phyloP scores from a whole-genome alignment of 805 yeast species.

The Candida alai region DNA sequence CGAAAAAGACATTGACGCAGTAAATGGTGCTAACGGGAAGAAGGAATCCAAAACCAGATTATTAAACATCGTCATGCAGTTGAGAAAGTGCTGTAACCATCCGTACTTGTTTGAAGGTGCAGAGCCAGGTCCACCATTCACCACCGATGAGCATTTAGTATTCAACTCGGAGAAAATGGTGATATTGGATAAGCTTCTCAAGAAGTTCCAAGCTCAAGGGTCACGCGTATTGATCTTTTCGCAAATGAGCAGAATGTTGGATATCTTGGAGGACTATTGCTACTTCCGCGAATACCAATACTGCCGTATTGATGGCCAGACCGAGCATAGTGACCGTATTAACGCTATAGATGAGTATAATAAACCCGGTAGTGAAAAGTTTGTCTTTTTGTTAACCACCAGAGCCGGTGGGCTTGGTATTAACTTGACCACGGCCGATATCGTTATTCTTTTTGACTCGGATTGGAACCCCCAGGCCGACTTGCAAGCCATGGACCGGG shows the following conservation, averaged over 20 bases:
- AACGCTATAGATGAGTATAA: slow-evolving; percentile 76
- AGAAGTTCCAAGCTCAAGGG: slow-evolving; percentile 61
- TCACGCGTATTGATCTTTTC: slow-evolving; percentile 76
- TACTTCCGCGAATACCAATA: slow-evolving; percentile 64
- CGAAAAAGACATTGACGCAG: slow-evolving; percentile 81
- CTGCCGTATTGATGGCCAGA: slow-evolving; percentile 80
- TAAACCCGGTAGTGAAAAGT: slow-evolving; percentile 67
- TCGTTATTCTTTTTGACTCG: slow-evolving; percentile 71
- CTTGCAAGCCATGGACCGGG: slow-evolving; percentile 86
- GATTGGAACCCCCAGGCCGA: slow-evolving; percentile 93
- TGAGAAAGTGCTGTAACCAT: slow-evolving; percentile 81
- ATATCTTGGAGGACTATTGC: slow-evolving; percentile 77
- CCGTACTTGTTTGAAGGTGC: slow-evolving; percentile 85
- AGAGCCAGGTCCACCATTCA: slow-evolving; percentile 85
- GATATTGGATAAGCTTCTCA: slow-evolving; percentile 63
- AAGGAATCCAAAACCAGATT: slow-evolving; percentile 73
- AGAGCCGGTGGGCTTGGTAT: slow-evolving; percentile 92
- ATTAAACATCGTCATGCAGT: slow-evolving; percentile 78
- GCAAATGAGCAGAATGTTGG: slow-evolving; percentile 80
- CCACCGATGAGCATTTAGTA: slow-evolving; percentile 80
- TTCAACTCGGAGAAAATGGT: slow-evolving; percentile 69
- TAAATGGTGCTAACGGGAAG: slow-evolving; percentile 75
- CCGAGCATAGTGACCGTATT: slow-evolving; percentile 75
- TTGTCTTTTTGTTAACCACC: slow-evolving; percentile 72
- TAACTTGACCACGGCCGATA: slow-evolving; percentile 75